Base-by-base conservation (phyloP, 2,329 filamentous ascomycete species). In the Periconia macrospinosa region DNA sequence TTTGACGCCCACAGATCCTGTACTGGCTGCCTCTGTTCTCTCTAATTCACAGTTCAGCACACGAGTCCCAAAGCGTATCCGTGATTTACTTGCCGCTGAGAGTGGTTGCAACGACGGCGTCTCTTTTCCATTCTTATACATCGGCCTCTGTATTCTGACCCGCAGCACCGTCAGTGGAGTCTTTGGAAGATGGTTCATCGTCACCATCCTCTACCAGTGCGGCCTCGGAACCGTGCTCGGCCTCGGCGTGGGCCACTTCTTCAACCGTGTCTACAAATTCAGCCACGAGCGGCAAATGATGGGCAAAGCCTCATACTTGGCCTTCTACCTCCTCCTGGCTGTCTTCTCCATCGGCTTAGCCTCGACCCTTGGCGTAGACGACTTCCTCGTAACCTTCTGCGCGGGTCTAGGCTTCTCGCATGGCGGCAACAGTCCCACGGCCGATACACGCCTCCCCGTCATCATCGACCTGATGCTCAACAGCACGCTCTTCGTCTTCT, bases 401-500 rank as follows among this genome's bases (percentile, higher is more conserved):
- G 81, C 81, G 0, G 82, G 82, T 6, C 76, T 81, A 20, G 80
- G 79, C 3, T 84, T 84, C 60, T 78, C 79, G 1, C 77, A 80
- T 50, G 79, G 81, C 54, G 81, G 81, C 35, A 83, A 80, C 75
- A 82, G 81, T 52, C 70, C 76, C 1, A 77, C 76, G 41, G 71
- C 74, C 6, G 73, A 76, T 33, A 75, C 79, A 0, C 68, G 78
- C 1, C 72, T 84, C 1, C 78, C 79, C 0, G 68, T 77, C 11
- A 75, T 84, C 44, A 76, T 83, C 49, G 82, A 84, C 57, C 64
- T 84, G n/a, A 69, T 84, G 42, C 76, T 84, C 55, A 84, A 84
- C 62, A 79, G 75, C 9, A 75, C 76, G 17, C 78, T 84, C 73
- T 84, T 85, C 56, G 75, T 84, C 46, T 83, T 82, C 65, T 80